Evolutionary conservation across 768 basidiomycete genomes (phyloP).

Genomic region (Russula lepida): DNA sequence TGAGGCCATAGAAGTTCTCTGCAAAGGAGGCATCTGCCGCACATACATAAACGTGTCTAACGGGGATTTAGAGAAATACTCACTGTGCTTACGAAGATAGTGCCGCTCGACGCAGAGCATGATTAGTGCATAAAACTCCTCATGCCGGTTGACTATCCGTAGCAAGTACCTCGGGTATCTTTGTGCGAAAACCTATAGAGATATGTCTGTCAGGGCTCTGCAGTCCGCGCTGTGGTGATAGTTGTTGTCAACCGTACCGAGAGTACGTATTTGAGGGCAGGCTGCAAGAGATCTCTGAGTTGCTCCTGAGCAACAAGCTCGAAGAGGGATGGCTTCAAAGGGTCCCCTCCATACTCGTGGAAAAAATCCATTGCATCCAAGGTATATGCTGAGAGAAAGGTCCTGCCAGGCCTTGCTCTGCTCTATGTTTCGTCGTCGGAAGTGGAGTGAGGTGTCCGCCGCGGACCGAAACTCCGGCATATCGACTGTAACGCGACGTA

Average conservation of each 20-base stretch:
- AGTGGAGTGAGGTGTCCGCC: neutral
- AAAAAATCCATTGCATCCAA: slow-evolving; percentile 63
- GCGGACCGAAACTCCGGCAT: neutral
- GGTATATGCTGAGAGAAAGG: neutral
- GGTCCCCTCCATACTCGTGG: slow-evolving; percentile 64
- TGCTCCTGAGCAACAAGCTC: slow-evolving; percentile 93
- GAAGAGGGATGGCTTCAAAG: slow-evolving; percentile 75
- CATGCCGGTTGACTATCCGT: slow-evolving; percentile 86
- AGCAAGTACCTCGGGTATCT: slow-evolving; percentile 88
- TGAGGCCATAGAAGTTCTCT: slow-evolving; percentile 93
- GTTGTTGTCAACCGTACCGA: slow-evolving; percentile 46
- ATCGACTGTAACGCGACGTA: neutral
- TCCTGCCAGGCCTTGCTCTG: neutral
- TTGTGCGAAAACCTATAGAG: slow-evolving; percentile 80
- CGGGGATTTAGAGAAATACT: slow-evolving; percentile 23
- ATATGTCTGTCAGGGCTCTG: neutral
- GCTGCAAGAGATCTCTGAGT: slow-evolving; percentile 83
- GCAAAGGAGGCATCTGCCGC: slow-evolving; percentile 83
- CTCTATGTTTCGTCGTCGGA: neutral
- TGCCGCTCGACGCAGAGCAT: slow-evolving; percentile 88
- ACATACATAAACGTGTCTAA: neutral
- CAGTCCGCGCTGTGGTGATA: neutral
- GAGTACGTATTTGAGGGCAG: slow-evolving; percentile 89
- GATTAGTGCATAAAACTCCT: slow-evolving; percentile 87
- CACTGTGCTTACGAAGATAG: slow-evolving; percentile 82